Conservation (phyloP, 2,329 filamentous ascomycete species). For the Trichoderma simmonsii region DNA sequence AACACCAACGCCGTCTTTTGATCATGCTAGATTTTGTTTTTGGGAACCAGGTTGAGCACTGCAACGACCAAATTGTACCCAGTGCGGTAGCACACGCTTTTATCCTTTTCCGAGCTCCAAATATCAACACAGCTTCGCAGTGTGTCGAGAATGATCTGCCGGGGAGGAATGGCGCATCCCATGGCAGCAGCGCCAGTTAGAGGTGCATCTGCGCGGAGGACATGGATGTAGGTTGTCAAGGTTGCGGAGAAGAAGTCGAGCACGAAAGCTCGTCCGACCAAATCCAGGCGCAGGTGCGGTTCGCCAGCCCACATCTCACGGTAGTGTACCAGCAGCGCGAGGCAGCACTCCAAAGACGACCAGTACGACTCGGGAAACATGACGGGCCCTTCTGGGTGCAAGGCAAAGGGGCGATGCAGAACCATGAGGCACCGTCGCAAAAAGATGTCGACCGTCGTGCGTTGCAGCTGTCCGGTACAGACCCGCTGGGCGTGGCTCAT, state of each 20-base stretch:
- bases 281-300: slow-evolving; percentile 26
- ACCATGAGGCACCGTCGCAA: slow-evolving; percentile 36
- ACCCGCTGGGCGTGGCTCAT: slow-evolving; percentile 31
- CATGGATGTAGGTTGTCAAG: slow-evolving; percentile 34
- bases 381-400: slow-evolving; percentile 32
- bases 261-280: slow-evolving; percentile 35
- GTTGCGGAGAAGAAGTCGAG: slow-evolving; percentile 37
- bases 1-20: background rate
- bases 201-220: slow-evolving; percentile 35
- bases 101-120: slow-evolving; percentile 35
- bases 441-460: slow-evolving; percentile 36
- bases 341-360: slow-evolving; percentile 37
- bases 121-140: slow-evolving; percentile 35
- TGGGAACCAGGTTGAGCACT: slow-evolving; percentile 29
- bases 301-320: slow-evolving; percentile 35
- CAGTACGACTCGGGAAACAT: slow-evolving; percentile 37
- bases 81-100: slow-evolving; percentile 36
- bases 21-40: slow-evolving; percentile 3
- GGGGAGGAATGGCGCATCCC: slow-evolving; percentile 32
- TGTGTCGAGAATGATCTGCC: slow-evolving; percentile 36
- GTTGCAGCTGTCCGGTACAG: slow-evolving; percentile 31
- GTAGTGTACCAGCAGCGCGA: slow-evolving; percentile 36
- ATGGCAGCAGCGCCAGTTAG: slow-evolving; percentile 28
- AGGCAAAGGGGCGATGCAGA: slow-evolving; percentile 35
- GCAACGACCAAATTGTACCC: slow-evolving; percentile 33